phyloP scores from a whole-genome alignment of 2,329 filamentous ascomycete genomes.

The Mariannaea sp. region DNA sequence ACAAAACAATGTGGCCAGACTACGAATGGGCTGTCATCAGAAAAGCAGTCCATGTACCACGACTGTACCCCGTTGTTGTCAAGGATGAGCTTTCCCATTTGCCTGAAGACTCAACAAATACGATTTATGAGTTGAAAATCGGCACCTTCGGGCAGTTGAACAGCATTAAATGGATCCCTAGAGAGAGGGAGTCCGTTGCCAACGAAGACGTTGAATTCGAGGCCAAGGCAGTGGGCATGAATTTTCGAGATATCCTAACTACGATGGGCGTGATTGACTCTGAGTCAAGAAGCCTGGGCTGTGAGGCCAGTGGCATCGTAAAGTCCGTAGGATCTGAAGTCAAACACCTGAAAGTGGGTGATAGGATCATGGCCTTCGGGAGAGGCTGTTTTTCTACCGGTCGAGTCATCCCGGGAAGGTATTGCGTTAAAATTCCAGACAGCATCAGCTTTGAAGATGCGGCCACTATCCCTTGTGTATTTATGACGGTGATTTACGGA shows the following conservation, averaged over 20 bases:
- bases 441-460: conserved; percentile 42
- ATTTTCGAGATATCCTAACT: background rate
- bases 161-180: background rate
- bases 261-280: background rate
- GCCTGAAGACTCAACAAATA: background rate
- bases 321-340: background rate
- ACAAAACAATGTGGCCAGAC: background rate
- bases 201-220: background rate
- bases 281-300: background rate
- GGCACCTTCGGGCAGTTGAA: background rate
- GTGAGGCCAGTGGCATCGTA: background rate
- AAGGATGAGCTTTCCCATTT: background rate
- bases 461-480: conserved; percentile 42
- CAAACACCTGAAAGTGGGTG: conserved; percentile 37
- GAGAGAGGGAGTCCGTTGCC: too few species aligned
- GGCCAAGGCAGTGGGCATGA: background rate
- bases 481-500: conserved; percentile 38
- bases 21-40: background rate
- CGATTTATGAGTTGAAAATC: background rate
- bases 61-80: background rate
- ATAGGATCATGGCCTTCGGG: conserved; percentile 36
- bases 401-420: conserved; percentile 24
- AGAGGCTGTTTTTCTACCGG: conserved; percentile 34
- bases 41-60: background rate
- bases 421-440: conserved; percentile 41